Evolutionary conservation across 306 rosid genomes (phyloP).

Genomic region (Cucumis melo): DNA sequence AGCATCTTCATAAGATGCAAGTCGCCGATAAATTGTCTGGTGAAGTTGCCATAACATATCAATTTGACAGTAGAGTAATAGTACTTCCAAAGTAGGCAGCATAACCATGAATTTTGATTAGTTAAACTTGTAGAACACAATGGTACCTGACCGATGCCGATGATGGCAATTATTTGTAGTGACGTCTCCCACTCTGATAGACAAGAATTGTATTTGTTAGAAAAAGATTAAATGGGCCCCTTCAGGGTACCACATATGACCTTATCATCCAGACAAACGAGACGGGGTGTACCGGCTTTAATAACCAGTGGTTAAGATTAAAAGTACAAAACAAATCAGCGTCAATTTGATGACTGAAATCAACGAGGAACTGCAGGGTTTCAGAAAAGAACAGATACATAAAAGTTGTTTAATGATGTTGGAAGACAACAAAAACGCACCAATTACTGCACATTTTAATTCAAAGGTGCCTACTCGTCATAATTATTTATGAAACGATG

Average conservation of each 20-base stretch:
- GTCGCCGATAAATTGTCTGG: conserved; percentile 59
- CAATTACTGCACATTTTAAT: background rate
- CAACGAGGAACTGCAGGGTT: background rate
- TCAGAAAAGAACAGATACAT: background rate
- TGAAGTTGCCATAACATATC: conserved; percentile 7
- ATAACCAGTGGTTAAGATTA: background rate
- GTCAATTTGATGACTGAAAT: background rate
- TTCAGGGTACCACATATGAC: background rate
- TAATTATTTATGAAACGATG: background rate
- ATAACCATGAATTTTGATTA: background rate
- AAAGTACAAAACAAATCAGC: background rate
- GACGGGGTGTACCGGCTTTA: background rate
- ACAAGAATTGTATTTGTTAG: conserved; percentile 14
- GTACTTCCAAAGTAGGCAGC: conserved; percentile 5
- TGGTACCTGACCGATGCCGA: conserved; percentile 74
- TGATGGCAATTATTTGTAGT: conserved; percentile 51
- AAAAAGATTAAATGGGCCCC: background rate
- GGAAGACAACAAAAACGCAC: background rate
- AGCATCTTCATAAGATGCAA: conserved; percentile 46
- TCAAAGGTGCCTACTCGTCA: background rate
- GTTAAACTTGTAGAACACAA: conserved; percentile 8
- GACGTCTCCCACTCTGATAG: conserved; percentile 90
- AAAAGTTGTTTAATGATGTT: background rate
- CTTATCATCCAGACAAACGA: background rate
- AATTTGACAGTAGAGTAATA: background rate